Evolutionary conservation across 1,284 basidiomycete species (phyloP).

Genomic region (Heterobasidion irregulare): DNA sequence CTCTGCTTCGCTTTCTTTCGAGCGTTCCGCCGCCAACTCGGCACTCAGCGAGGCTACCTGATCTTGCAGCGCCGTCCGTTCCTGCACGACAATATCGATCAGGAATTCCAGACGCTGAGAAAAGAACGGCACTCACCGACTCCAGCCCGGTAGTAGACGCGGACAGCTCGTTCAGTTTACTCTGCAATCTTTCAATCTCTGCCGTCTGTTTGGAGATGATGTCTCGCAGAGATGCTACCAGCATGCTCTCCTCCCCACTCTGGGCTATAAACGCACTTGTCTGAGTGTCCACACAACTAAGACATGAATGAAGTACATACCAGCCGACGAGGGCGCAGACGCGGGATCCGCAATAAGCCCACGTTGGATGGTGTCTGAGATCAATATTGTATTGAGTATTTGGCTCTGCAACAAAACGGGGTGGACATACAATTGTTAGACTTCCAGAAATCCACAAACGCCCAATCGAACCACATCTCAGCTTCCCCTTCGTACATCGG

Average conservation of each 20-base stretch:
- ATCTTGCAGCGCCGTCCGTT: conserved; percentile 27
- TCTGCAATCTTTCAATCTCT: conserved; percentile 63
- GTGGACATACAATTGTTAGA: conserved; percentile 79
- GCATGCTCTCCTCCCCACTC: conserved; percentile 68
- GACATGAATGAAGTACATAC: conserved; percentile 23
- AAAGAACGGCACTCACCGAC: conserved; percentile 16
- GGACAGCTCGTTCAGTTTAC: conserved; percentile 35
- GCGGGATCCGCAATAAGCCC: conserved; percentile 60
- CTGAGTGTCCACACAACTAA: background rate
- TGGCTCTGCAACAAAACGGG: conserved; percentile 1
- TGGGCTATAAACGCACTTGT: conserved; percentile 36
- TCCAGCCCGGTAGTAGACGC: conserved; percentile 6
- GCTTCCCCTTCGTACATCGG: conserved; percentile 45
- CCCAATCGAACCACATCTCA: conserved; percentile 98
- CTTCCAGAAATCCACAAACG: conserved; percentile 99
- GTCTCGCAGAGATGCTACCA: conserved; percentile 75
- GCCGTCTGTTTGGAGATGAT: conserved; percentile 73
- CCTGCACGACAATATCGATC: conserved; percentile 13
- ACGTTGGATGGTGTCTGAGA: conserved; percentile 61
- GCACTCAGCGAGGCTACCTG: conserved; percentile 32
- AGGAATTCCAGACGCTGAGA: conserved; percentile 9
- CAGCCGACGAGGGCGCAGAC: conserved; percentile 46
- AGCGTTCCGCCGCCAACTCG: conserved; percentile 43
- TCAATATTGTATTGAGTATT: background rate
- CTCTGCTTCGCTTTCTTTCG: conserved; percentile 70